Base-by-base conservation (phyloP, 2,329 filamentous ascomycete species). In the Sporothrix protearum region DNA sequence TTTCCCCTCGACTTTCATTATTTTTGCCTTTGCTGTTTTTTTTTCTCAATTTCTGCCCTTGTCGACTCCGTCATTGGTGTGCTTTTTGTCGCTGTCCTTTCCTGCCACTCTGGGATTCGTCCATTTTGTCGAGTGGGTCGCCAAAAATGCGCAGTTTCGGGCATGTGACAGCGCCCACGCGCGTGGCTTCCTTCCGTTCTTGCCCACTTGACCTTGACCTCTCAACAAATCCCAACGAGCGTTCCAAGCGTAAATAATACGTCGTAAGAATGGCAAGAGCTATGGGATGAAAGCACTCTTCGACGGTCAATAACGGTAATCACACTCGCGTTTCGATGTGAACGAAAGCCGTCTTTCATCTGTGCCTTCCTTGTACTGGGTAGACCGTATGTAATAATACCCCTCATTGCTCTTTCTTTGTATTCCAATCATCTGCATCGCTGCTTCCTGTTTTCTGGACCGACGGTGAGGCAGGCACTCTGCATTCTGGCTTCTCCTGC, bases 161-260 rank as follows among this genome's bases (percentile, higher is more conserved):
- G 70, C 73, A 74, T 74, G 73, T 74, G 73, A 74, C 61, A 74
- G 73, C 49, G 63, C 70, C 71, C 70, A 64, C 70, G 64, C 61
- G 69, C 64, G 71, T 47, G 39, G 45, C 30, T 30, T 25, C 39
- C 33, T 70, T 70, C 57, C 55, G 39, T 30, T 19, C 22, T 53
- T 67, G 49, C 22, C 64, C 30, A 12, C 39, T 49, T 28, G 33
- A 57, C 33, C 30, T 45, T 61, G 42, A 36, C 36, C 68, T 72
- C 71, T 72, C 71, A 73, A 74, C 68, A 74, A 73, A 73, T 51
- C 9, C 25, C 63, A 66, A 64, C 25, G 49, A 8, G 42, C 25
- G 19, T 33, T 30, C 19, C 63, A 39, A 22, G 64, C 16, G 10
- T 42, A 47, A 36, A 33, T 49, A 36, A 22, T 67, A 67, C 45